Evolutionary conservation across 164 flowering plant genomes (phyloP).

Genomic region (Hamamelis virginiana): DNA sequence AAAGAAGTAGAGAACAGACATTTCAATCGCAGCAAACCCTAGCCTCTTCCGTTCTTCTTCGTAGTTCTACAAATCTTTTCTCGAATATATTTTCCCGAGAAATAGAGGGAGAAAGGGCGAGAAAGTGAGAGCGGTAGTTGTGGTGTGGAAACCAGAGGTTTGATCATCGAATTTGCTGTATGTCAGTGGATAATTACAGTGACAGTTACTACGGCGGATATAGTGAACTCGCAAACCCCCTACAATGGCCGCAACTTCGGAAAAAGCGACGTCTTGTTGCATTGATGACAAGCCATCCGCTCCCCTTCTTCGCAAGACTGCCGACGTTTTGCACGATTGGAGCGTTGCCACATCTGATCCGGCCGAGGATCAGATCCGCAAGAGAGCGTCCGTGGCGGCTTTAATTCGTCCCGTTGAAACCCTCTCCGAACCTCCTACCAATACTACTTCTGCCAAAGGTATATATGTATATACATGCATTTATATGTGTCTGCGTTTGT

Average conservation of each 20-base stretch:
- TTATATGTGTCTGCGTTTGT: too few relatives aligned
- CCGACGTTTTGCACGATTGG: slow-evolving; percentile 14
- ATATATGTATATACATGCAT: not conserved
- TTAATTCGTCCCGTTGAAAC: slow-evolving; percentile 56
- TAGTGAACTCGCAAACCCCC: slow-evolving; percentile 38
- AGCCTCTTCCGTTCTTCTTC: not conserved
- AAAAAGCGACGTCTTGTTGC: slow-evolving; percentile 42
- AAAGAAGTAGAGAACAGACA: not conserved
- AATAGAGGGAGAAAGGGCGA: not conserved
- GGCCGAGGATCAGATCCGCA: slow-evolving; percentile 30
- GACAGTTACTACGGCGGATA: slow-evolving; percentile 28
- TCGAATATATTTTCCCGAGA: not conserved
- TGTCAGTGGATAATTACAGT: slow-evolving; percentile 33
- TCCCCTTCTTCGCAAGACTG: slow-evolving; percentile 9
- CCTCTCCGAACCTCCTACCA: slow-evolving; percentile 41
- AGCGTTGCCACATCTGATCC: slow-evolving; percentile 17
- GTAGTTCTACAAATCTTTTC: not conserved
- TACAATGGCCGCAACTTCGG: slow-evolving; percentile 54
- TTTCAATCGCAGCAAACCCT: not conserved
- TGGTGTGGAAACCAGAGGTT: not conserved
- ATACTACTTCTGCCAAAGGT: slow-evolving; percentile 50
- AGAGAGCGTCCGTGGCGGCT: slow-evolving; percentile 33
- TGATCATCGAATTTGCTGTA: slow-evolving; percentile 21
- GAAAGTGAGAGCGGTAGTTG: not conserved
- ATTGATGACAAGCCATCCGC: slow-evolving; percentile 4